Evolutionary conservation across 768 basidiomycete species (phyloP).

Genomic region (Mycena venus): DNA sequence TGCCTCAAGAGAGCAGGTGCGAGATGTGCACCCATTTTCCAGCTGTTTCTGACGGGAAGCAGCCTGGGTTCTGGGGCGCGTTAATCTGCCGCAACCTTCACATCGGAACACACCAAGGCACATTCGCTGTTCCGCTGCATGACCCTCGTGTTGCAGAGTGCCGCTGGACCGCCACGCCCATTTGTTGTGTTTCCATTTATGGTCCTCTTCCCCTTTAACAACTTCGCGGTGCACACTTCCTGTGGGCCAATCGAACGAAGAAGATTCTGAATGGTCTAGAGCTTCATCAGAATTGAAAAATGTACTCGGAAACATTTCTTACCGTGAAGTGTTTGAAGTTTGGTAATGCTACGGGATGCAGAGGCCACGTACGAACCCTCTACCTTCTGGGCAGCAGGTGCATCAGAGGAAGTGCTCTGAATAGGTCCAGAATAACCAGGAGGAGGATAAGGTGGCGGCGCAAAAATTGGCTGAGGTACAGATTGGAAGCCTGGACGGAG

Average conservation of each 20-base stretch:
- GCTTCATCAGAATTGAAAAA: not conserved
- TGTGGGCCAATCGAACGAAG: not conserved
- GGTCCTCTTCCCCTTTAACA: not conserved
- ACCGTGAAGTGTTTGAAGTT: not conserved
- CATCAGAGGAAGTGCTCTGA: no score
- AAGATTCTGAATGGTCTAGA: not conserved
- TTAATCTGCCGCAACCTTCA: not conserved
- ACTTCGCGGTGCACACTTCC: not conserved
- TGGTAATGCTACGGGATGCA: not conserved
- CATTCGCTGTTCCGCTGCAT: not conserved
- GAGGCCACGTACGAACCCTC: not conserved
- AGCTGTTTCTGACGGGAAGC: not conserved
- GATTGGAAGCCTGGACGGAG: no score
- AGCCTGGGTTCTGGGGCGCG: not conserved
- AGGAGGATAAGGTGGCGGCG: no score
- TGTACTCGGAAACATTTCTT: no score
- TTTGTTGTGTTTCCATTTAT: conserved; percentile 3
- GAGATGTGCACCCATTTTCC: not conserved
- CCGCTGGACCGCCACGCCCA: conserved; percentile 4
- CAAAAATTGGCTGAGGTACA: no score
- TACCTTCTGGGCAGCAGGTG: not conserved
- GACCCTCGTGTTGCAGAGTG: not conserved
- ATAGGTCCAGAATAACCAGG: no score
- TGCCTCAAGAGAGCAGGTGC: no score
- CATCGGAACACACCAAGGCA: not conserved